phyloP scores from a whole-genome alignment of 2,329 filamentous ascomycete species.

The Coniosporium tulheliwenetii region DNA sequence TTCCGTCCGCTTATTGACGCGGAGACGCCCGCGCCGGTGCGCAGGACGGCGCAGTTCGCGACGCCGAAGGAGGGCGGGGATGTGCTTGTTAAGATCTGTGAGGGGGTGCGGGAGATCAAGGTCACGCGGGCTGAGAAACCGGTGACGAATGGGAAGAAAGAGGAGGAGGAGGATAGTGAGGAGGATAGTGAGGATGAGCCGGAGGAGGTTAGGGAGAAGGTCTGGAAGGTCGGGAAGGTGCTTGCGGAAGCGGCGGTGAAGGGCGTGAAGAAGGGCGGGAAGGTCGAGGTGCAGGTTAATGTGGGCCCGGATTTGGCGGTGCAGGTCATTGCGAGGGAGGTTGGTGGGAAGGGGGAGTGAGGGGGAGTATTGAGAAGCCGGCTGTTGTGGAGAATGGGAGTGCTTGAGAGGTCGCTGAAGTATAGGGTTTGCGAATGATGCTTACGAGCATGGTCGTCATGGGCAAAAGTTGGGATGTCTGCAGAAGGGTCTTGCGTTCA shows the following conservation, averaged over 20 bases:
- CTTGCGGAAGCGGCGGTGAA: slow-evolving; percentile 77
- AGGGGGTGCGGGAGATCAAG: slow-evolving; percentile 84
- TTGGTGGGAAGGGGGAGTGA: slow-evolving; percentile 72
- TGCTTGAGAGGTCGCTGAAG: slow-evolving; percentile 5
- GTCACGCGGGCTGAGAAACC: slow-evolving; percentile 73
- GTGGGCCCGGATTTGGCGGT: slow-evolving; percentile 66
- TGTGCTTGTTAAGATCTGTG: slow-evolving; percentile 73
- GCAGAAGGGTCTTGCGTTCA: too few species aligned
- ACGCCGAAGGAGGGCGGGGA: slow-evolving; percentile 71
- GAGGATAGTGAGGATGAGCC: slow-evolving; percentile 56
- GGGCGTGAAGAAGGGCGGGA: slow-evolving; percentile 71
- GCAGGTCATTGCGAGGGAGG: slow-evolving; percentile 67
- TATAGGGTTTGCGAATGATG: too few species aligned
- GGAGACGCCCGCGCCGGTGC: slow-evolving; percentile 80
- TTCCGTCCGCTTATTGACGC: slow-evolving; percentile 72
- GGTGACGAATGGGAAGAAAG: slow-evolving; percentile 41
- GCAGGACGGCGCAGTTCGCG: slow-evolving; percentile 64
- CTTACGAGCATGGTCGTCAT: too few species aligned
- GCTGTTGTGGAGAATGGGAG: slow-evolving; percentile 18
- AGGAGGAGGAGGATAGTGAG: slow-evolving; percentile 40
- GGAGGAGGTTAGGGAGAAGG: slow-evolving; percentile 75
- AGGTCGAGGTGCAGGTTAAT: slow-evolving; percentile 89
- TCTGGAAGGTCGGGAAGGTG: slow-evolving; percentile 74
- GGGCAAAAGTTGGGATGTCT: too few species aligned
- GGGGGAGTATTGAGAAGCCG: slow-evolving; percentile 39